phyloP scores from a whole-genome alignment of 257 asterid species.

The Hygrophila difformis region DNA sequence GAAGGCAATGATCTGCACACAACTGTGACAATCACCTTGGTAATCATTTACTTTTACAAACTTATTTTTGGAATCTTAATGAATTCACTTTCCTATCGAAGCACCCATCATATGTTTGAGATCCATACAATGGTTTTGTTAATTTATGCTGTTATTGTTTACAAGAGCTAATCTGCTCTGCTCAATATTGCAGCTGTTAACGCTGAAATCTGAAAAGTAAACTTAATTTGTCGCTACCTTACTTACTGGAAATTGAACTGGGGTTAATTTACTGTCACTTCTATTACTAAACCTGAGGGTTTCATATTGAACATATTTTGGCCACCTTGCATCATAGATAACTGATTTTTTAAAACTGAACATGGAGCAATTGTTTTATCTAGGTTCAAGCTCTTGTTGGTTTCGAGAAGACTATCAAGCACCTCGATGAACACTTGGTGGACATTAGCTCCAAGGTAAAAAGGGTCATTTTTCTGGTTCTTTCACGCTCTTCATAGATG shows the following conservation, averaged over 20 bases:
- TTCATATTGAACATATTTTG: background rate
- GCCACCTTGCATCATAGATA: background rate
- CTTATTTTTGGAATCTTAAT: no score
- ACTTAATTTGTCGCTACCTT: background rate
- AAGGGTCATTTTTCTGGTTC: no score
- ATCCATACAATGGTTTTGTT: no score
- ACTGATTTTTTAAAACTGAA: background rate
- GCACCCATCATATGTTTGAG: no score
- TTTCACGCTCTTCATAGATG: no score
- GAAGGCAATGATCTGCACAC: conserved; percentile 83
- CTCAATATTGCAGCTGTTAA: background rate
- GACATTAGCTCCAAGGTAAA: conserved; percentile 80
- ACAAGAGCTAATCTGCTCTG: no score
- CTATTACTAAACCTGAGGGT: no score
- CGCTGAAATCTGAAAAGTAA: background rate
- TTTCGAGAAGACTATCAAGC: conserved; percentile 77
- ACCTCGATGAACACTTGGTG: conserved; percentile 82
- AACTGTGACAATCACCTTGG: conserved; percentile 80
- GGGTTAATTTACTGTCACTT: background rate
- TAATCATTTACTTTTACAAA: conserved; percentile 14
- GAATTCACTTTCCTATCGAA: no score
- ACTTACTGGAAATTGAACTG: background rate
- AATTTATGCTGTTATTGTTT: no score
- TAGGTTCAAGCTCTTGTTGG: conserved; percentile 99
- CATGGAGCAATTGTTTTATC: background rate